Base-by-base conservation (phyloP, 2,329 filamentous ascomycete species). In the Aureobasidium sp. region DNA sequence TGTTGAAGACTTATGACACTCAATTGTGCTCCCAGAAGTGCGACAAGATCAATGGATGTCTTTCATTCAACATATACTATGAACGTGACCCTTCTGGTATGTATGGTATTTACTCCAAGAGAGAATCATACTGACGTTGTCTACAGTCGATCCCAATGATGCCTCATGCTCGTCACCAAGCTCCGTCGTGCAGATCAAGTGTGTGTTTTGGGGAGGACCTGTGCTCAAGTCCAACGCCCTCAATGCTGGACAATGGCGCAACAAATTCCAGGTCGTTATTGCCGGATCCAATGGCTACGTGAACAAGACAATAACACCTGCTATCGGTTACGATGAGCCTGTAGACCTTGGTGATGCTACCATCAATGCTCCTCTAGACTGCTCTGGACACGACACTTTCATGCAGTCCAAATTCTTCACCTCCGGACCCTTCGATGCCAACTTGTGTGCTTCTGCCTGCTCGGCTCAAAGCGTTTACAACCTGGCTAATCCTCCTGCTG, bases 281-380 rank as follows among this genome's bases (percentile, higher is more conserved):
- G 71, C 76, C 15, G 77, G 73, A 29, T 77, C 74, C 36, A 78
- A 79, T 59, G 77, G 75, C 12, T 70, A 67, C 65, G 63, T 65
- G 47, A 68, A 68, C 50, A 53, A 64, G 26, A 61, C 44, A 41
- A 63, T 63, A 47, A 67, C 65, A 63, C 43, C 43, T 41, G 74
- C 74, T 8, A 13, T 59, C 43, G 15, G 68, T 61, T 69, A 66
- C 66, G 59, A 43, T 13, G 46, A 36, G 55, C 64, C 67, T 2
- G 62, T 64, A 71, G 60, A 63, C 26, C 68, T 71, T n/a, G 66
- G 63, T 36, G 66, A 68, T 20, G 67, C 64, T 34, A 68, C 71
- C 43, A 73, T 74, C 56, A 66, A 70, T 52, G 70, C 70, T 5
- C 70, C 69, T n/a, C 56, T 64, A 8, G 69, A 72, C 66, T 72